These are phyloP conservation scores for Tulasnella sp. DNA, from an alignment of 768 basidiomycete species.

Conservation along the genomic window DNA sequence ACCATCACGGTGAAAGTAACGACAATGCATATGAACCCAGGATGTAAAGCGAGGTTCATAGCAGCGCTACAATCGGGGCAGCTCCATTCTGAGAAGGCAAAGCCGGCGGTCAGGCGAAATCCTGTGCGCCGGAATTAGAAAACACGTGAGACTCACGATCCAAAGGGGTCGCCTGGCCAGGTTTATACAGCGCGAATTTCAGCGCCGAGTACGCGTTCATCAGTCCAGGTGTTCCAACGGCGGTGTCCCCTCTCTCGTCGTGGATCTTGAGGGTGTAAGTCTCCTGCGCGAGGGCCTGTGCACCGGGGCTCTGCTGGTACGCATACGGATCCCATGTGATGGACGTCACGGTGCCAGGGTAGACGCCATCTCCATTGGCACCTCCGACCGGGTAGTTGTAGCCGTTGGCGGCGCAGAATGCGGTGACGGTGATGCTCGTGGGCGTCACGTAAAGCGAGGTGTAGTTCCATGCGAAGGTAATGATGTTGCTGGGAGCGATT, in stretches of 20 bases:
- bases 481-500: constrained; percentile 56
- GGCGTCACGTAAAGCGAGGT: constrained; percentile 62
- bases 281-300: constrained; percentile 58
- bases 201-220: constrained; percentile 57
- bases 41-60: not conserved
- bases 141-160: constrained; percentile 28
- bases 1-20: constrained; percentile 15
- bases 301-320: constrained; percentile 52
- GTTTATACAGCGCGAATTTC: constrained; percentile 76
- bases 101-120: not conserved
- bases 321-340: constrained; percentile 67
- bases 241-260: constrained; percentile 66
- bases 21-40: constrained; percentile 9
- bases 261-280: constrained; percentile 71
- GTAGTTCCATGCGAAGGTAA: constrained; percentile 91
- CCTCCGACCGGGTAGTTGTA: constrained; percentile 78
- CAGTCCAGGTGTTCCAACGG: constrained; percentile 47
- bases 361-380: constrained; percentile 32
- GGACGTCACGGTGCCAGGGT: constrained; percentile 55
- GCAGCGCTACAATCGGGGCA: constrained; percentile 27
- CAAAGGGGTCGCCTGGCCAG: constrained; percentile 56
- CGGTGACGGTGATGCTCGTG: constrained; percentile 64
- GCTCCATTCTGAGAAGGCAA: constrained; percentile 29
- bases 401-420: constrained; percentile 66
- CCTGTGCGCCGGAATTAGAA: not conserved